phyloP scores from a whole-genome alignment of 352 stramenopile species.

The Phytopythium mirpurense region DNA sequence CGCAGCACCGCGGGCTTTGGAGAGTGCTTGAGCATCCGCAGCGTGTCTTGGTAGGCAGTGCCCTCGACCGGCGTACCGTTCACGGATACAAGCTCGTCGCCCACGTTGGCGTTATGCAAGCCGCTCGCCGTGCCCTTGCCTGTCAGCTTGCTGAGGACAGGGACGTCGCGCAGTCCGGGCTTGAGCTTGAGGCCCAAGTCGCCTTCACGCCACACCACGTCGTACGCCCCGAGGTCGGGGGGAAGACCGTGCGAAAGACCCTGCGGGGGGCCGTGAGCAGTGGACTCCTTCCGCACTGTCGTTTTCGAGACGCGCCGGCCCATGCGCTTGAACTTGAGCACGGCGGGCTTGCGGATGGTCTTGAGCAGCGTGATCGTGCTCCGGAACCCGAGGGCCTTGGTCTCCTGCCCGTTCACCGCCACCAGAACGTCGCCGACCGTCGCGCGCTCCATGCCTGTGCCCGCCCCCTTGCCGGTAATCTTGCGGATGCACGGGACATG shows the following conservation, averaged over 20 bases:
- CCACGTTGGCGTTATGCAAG: constrained; percentile 76
- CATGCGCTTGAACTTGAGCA: constrained; percentile 89
- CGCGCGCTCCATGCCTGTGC: constrained; percentile 79
- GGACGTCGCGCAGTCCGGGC: constrained; percentile 64
- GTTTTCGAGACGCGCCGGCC: constrained; percentile 63
- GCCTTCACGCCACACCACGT: constrained; percentile 86
- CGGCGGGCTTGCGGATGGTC: constrained; percentile 77
- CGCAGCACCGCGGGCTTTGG: constrained; percentile 77
- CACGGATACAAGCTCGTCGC: constrained; percentile 81
- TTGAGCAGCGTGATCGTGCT: constrained; percentile 84
- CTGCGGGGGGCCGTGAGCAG: constrained; percentile 21
- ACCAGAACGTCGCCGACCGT: constrained; percentile 77
- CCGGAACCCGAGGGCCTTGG: constrained; percentile 78
- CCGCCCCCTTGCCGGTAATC: constrained; percentile 80
- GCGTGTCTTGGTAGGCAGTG: constrained; percentile 75
- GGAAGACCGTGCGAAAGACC: constrained; percentile 14
- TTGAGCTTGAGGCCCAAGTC: constrained; percentile 85
- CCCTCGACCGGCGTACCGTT: constrained; percentile 80
- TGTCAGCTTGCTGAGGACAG: constrained; percentile 79
- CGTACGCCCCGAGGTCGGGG: constrained; percentile 67
- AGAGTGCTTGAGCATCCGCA: constrained; percentile 86
- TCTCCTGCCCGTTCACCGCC: constrained; percentile 81
- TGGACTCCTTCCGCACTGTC: constrained; percentile 33
- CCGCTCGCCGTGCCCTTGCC: constrained; percentile 79
- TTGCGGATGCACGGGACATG: constrained; percentile 87